Conservation (phyloP, 257 asterid genomes). For the Gentiana macrophylla region DNA sequence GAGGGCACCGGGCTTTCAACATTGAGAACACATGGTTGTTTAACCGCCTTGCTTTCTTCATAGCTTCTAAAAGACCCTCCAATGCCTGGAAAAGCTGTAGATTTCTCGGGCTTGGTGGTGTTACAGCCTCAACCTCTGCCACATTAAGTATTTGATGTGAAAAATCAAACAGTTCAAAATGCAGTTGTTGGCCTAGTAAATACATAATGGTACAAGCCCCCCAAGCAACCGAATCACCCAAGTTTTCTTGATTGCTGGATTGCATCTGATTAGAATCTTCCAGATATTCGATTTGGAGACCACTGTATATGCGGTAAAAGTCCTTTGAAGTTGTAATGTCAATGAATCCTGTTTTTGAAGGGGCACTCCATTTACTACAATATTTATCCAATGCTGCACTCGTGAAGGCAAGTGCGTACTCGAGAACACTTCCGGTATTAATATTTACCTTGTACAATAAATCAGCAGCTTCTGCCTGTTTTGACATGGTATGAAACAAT, state of each 20-base stretch:
- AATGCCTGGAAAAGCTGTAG: constrained; percentile 43
- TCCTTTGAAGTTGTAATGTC: constrained; percentile 97
- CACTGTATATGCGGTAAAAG: constrained; percentile 86
- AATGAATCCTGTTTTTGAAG: constrained; percentile 87
- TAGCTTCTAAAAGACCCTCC: constrained; percentile 66
- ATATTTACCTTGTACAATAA: constrained; percentile 83
- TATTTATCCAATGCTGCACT: constrained; percentile 95
- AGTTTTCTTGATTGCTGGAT: constrained; percentile 47
- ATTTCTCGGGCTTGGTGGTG: constrained; percentile 43
- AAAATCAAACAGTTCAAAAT: constrained; percentile 86
- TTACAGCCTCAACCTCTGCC: constrained; percentile 80
- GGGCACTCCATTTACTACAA: constrained; percentile 87
- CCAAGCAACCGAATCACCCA: constrained; percentile 98
- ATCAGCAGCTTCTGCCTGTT: constrained; percentile 99
- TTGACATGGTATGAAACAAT: constrained; percentile 58
- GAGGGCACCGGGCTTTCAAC: constrained; percentile 91
- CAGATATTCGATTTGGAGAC: constrained; percentile 83
- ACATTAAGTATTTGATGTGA: constrained; percentile 95
- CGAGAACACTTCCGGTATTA: constrained; percentile 93
- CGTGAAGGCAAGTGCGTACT: constrained; percentile 92
- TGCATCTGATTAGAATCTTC: constrained; percentile 61
- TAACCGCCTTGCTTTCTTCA: constrained; percentile 90
- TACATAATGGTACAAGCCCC: constrained; percentile 94
- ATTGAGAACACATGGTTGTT: constrained; percentile 82
- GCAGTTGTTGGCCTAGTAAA: constrained; percentile 91